Evolutionary conservation across 768 basidiomycete genomes (phyloP), one percentile per base, ranked within the genome.

Genomic region (Suillus hirtellus): DNA sequence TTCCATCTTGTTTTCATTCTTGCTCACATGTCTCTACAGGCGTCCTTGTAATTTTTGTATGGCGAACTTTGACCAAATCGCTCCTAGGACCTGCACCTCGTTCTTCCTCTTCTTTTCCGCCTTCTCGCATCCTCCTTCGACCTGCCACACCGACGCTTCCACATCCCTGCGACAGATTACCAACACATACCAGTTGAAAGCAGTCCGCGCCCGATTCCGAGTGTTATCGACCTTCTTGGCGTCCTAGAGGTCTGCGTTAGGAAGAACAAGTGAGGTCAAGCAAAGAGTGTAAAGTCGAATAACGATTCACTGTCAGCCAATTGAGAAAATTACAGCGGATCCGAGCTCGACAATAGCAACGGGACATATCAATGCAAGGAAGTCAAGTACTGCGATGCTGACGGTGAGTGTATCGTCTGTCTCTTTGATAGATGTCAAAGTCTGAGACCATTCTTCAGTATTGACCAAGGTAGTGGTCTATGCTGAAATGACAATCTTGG

Each of bases 391-490:
- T 27, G 4, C 27, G 27, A 27, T 27, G 27, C 27, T 27, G 27
- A 27, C 27, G 27, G 27, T 27, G 27, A 27, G 27, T 27, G 27
- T 27, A 0, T 27, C 27, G 27, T 27, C 27, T 27, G 27, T 27
- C 27, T 27, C 27, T 27, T 27, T 27, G 27, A 27, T 27, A 27
- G 3, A 27, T 27, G 27, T 27, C 27, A 3, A 27, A 27, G 27
- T 27, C 27, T 27, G 27, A 27, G 27, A 27, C 27, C 27, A 27
- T 27, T 27, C 12, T 59, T 31, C 64, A 94, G 93, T 95, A 9
- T 75, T 95, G 65, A 95, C 94, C 34, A 96, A 95, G 78, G 87
- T 95, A 14, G 86, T 93, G 50, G 95, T 96, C 5, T 96, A 98
- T 72, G 82, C 84, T 59, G 95, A 96, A 0, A 96, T 99, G 64